Evolutionary conservation across 2,329 filamentous ascomycete species (phyloP).

Genomic region (Alternaria ventricosa): DNA sequence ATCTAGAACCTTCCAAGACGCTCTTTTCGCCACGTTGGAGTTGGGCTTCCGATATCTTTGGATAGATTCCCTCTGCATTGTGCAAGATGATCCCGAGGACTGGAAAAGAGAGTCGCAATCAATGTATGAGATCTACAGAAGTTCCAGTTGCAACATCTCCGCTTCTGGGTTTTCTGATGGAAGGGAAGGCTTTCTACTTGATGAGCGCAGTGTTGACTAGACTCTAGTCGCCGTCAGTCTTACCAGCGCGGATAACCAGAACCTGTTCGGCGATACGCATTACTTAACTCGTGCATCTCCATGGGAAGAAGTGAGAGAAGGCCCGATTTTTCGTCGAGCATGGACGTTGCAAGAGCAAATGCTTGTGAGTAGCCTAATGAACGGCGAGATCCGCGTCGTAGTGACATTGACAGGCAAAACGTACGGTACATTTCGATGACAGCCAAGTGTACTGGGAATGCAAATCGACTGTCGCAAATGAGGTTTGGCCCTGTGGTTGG

Average conservation of each 20-base stretch:
- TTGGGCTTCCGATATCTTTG: not conserved
- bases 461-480: not conserved
- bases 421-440: not conserved
- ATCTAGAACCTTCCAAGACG: not conserved
- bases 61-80: conserved; percentile 1
- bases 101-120: not conserved
- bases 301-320: not conserved
- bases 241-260: no score
- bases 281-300: not conserved
- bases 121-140: not conserved
- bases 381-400: no score
- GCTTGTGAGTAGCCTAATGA: not conserved
- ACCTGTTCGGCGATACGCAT: no score
- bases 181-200: fast-evolving
- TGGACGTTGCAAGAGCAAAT: not conserved
- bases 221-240: no score
- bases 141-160: not conserved
- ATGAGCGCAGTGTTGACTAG: no score
- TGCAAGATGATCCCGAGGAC: not conserved
- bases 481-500: not conserved
- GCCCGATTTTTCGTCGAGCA: not conserved
- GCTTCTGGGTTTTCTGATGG: not conserved
- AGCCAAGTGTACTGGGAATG: not conserved
- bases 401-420: no score
- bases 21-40: not conserved